A percentile compares a stretch with the other conserved stretches of the same genome.
Conservation (phyloP, 192 early-diverging fungal genomes). For the Endogone sp. region DNA sequence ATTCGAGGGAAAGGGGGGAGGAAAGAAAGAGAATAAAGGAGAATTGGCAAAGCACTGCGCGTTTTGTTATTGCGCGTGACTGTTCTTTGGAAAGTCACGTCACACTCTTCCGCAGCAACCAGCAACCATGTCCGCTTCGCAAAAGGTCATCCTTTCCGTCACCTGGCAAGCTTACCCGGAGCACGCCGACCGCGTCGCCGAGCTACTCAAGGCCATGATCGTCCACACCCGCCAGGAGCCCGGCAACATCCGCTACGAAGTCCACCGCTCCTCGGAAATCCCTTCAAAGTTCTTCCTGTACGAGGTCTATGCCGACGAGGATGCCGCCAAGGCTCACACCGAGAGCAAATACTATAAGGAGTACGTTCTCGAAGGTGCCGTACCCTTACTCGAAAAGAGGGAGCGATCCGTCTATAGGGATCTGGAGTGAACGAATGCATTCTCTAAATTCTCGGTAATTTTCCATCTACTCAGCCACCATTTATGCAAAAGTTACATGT, state of each 20-base stretch:
- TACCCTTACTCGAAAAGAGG: neutral
- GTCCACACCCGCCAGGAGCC: neutral
- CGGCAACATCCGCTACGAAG: conserved; percentile 1
- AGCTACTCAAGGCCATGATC: neutral
- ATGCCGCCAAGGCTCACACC: neutral
- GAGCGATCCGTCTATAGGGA: neutral
- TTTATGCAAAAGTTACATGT: too few relatives aligned
- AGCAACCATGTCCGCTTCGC: neutral
- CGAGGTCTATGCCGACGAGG: neutral
- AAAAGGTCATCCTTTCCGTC: neutral
- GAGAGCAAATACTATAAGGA: neutral
- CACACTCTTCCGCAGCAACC: too few relatives aligned
- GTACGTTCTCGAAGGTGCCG: neutral
- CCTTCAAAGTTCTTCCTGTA: neutral
- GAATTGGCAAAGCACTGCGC: too few relatives aligned
- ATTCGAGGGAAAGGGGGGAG: neutral
- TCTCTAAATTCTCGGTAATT: too few relatives aligned
- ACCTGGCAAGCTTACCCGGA: neutral
- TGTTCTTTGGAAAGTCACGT: too few relatives aligned
- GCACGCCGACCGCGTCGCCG: neutral
- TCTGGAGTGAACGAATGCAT: neutral
- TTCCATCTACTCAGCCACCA: too few relatives aligned
- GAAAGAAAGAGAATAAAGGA: too few relatives aligned
- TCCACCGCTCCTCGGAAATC: neutral
- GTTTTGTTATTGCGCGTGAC: too few relatives aligned